Conservation (phyloP, 345 rosid species). For the Euclidium syriacum region DNA sequence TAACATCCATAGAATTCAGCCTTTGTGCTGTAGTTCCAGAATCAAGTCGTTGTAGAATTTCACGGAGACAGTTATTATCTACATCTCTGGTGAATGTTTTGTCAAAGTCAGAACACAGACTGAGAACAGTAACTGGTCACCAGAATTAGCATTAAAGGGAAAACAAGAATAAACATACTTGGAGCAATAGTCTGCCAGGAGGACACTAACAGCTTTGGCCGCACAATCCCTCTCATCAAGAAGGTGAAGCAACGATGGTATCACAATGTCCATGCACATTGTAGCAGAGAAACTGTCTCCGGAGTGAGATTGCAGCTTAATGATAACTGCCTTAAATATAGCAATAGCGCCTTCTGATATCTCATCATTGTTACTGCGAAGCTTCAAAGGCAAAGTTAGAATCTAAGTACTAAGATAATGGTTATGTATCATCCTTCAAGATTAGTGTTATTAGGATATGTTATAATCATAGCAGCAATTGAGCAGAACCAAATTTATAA, state of each 20-base stretch:
- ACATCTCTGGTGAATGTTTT: constrained; percentile 46
- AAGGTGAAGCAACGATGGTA: constrained; percentile 62
- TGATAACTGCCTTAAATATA: constrained; percentile 59
- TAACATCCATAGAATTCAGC: constrained; percentile 72
- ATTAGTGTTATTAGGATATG: background rate
- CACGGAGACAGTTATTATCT: constrained; percentile 53
- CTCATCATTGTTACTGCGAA: constrained; percentile 65
- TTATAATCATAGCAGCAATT: background rate
- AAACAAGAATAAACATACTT: constrained; percentile 42
- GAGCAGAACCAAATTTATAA: constrained; percentile 1
- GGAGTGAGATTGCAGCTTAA: constrained; percentile 45
- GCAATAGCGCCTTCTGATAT: constrained; percentile 55
- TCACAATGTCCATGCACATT: constrained; percentile 48
- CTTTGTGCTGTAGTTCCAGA: constrained; percentile 56
- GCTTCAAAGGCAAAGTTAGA: constrained; percentile 41
- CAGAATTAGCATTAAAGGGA: background rate
- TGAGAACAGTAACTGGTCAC: background rate
- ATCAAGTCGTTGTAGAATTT: constrained; percentile 63
- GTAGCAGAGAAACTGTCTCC: constrained; percentile 38
- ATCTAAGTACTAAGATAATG: constrained; percentile 12
- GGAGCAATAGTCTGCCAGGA: constrained; percentile 70
- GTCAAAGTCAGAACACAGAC: constrained; percentile 26
- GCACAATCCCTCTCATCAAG: constrained; percentile 85
- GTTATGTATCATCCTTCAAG: background rate
- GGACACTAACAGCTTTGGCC: constrained; percentile 64